phyloP scores from a whole-genome alignment of 371 early-diverging fungal genomes.

The Lichtheimia ramosa region DNA sequence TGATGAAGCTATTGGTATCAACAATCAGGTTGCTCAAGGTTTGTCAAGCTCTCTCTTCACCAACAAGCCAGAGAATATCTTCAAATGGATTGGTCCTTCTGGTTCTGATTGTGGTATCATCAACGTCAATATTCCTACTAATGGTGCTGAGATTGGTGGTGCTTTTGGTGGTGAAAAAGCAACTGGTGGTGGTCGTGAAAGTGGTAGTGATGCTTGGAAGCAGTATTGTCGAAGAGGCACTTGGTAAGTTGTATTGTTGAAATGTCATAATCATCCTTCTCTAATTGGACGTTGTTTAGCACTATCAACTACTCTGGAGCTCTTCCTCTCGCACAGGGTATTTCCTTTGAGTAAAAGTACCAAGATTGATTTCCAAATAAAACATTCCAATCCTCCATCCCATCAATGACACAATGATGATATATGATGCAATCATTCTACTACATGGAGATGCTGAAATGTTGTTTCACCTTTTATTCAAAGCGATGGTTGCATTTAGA shows the following conservation, averaged over 20 bases:
- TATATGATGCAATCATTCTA: too few relatives aligned
- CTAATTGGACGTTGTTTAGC: slow-evolving; percentile 20
- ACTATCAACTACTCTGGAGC: slow-evolving; percentile 91
- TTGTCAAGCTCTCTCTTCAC: slow-evolving; percentile 91
- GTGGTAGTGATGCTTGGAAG: slow-evolving; percentile 95
- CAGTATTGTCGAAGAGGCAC: slow-evolving; percentile 81
- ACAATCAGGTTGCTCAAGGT: slow-evolving; percentile 93
- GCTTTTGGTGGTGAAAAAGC: slow-evolving; percentile 98
- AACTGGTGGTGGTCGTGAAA: slow-evolving; percentile 96
- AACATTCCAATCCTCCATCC: too few relatives aligned
- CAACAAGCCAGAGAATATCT: slow-evolving; percentile 75
- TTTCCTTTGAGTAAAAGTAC: slow-evolving; percentile 82
- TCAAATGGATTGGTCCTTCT: slow-evolving; percentile 92
- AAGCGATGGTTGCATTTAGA: slow-evolving; percentile 4
- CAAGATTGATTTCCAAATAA: too few relatives aligned
- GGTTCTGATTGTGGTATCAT: slow-evolving; percentile 98
- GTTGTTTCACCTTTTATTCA: neutral
- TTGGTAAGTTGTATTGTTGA: slow-evolving; percentile 36
- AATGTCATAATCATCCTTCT: neutral
- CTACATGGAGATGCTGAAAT: too few relatives aligned
- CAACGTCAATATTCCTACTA: slow-evolving; percentile 97
- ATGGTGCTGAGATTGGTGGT: slow-evolving; percentile 97
- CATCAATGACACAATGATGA: too few relatives aligned
- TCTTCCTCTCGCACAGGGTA: slow-evolving; percentile 96
- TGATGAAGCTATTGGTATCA: slow-evolving; percentile 86